These are phyloP conservation scores for Cytospora piceicola DNA, from an alignment of 2,329 filamentous ascomycete genomes.

Conservation along the genomic window DNA sequence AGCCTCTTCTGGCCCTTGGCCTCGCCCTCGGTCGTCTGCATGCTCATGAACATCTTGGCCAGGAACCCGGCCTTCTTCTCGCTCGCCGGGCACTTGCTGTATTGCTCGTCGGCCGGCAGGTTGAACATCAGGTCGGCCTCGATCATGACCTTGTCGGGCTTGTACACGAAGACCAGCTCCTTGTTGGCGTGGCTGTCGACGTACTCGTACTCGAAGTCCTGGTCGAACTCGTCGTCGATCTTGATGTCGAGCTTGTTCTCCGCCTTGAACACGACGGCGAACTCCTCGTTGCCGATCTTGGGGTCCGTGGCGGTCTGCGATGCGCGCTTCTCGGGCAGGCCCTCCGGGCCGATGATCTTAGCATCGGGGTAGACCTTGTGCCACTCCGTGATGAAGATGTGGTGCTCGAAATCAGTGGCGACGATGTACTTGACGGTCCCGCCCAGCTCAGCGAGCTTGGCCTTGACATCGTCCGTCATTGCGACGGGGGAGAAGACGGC, in stretches of 20 bases:
- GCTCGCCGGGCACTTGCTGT: constrained; percentile 59
- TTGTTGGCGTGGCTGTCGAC: constrained; percentile 79
- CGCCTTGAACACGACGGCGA: constrained; percentile 69
- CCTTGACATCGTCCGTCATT: constrained; percentile 73
- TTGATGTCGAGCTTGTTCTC: constrained; percentile 54
- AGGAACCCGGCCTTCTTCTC: constrained; percentile 45
- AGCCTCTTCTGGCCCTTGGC: constrained; percentile 80
- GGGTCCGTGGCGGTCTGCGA: constrained; percentile 58
- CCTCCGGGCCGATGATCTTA: constrained; percentile 79
- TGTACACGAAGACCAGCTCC: constrained; percentile 86
- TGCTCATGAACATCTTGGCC: constrained; percentile 49
- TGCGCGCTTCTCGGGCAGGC: constrained; percentile 80
- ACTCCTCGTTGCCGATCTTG: constrained; percentile 58
- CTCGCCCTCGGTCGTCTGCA: constrained; percentile 66
- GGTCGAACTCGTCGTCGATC: constrained; percentile 79
- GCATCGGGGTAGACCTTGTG: constrained; percentile 76
- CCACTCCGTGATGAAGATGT: constrained; percentile 91
- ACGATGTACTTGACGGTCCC: constrained; percentile 81
- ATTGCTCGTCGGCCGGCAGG: constrained; percentile 85
- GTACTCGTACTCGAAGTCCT: constrained; percentile 85
- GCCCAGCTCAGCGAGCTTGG: constrained; percentile 66
- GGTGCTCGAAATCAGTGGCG: constrained; percentile 89
- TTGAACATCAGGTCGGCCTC: constrained; percentile 94
- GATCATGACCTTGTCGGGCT: constrained; percentile 77
- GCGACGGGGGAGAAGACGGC: constrained; percentile 92